Percentiles rank a stretch among this genome's conserved stretches.
Evolutionary conservation across 1,139 yeast genomes (phyloP).

Genomic region (Protomyces pachydermus): DNA sequence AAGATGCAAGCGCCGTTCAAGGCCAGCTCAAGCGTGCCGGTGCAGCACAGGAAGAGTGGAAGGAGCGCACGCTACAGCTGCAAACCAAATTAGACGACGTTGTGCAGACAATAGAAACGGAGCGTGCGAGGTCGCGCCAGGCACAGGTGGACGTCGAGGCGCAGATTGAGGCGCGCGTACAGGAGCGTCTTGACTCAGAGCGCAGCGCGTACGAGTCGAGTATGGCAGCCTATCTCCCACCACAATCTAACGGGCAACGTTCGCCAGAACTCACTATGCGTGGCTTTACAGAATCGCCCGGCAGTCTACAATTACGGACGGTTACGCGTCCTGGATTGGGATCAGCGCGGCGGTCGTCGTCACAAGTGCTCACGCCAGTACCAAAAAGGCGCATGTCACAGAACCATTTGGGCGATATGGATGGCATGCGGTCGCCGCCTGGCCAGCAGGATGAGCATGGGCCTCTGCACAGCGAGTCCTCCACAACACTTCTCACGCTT

Average conservation of each 20-base stretch:
- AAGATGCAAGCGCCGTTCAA: constrained; percentile 26
- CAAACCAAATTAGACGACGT: not conserved
- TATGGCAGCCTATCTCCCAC: not conserved
- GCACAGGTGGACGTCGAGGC: not conserved
- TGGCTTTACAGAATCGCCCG: constrained; percentile 14
- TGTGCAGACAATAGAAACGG: not conserved
- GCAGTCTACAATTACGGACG: not conserved
- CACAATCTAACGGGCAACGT: not conserved
- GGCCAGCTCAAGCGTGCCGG: constrained; percentile 25
- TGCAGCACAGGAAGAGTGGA: constrained; percentile 25
- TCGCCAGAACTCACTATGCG: not conserved
- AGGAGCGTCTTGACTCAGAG: constrained; percentile 11
- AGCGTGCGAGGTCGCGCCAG: not conserved
- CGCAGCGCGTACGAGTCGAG: not conserved
- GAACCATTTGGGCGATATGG: constrained; percentile 1
- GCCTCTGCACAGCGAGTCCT: constrained; percentile 5
- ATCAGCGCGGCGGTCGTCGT: not conserved
- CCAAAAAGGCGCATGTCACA: not conserved
- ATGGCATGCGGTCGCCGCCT: constrained; percentile 13
- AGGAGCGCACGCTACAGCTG: constrained; percentile 14
- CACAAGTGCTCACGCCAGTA: constrained; percentile 3
- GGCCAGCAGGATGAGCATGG: not conserved
- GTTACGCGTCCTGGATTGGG: constrained; percentile 11
- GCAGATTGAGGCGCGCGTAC: constrained; percentile 3
- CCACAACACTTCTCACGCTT: not conserved